Base-by-base conservation (phyloP, 2,329 filamentous ascomycete species). In the Lachnellula cervina region DNA sequence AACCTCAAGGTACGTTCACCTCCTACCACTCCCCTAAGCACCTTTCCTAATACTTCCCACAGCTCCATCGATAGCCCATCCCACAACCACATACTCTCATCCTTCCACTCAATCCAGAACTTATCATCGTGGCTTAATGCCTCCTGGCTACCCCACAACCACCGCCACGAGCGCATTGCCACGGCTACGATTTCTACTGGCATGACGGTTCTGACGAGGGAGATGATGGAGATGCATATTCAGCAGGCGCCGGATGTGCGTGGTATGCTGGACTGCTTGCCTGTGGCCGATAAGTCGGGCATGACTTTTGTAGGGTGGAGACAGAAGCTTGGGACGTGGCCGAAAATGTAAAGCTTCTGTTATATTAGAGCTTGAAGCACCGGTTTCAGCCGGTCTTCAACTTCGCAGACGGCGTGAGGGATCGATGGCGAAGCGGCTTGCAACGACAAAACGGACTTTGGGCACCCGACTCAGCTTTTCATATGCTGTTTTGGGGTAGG, bases 301-400 rank as follows among this genome's bases (percentile, higher is more conserved):
- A 28, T 16, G 43, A 42, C 25, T 2, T 64, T 63, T 38, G 44
- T 66, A 19, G 68, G 67, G 7, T 66, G 62, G 54, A 65, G 67
- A 48, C 61, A 61, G 35, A 71, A 71, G 54, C 56, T 68, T 32
- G 57, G 60, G 17, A 73, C 69, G 13, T 72, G 69, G 69, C 68
- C 69, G 28, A n/a, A 65, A 66, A 58, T 52, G 63, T 51, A 62
- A 68, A 49, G 57, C 54, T 23, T 25, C 62, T 52, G 54, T 54
- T 35, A 53, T 55, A 51, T 64, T 54, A 35, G 47, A 63, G 50
- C 65, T 63, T 56, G 59, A 19, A 11, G 5, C 19, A 13, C 8
- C 19, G 5, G 23, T 16, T 21, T 23, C 42, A 25, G 19, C 16
- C 43, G 32, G 5, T 8, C 28, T 5, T 45, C 51, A 19, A 42